Base-by-base conservation (phyloP, 495 filamentous ascomycete species). In the Cryomyces antarcticus region DNA sequence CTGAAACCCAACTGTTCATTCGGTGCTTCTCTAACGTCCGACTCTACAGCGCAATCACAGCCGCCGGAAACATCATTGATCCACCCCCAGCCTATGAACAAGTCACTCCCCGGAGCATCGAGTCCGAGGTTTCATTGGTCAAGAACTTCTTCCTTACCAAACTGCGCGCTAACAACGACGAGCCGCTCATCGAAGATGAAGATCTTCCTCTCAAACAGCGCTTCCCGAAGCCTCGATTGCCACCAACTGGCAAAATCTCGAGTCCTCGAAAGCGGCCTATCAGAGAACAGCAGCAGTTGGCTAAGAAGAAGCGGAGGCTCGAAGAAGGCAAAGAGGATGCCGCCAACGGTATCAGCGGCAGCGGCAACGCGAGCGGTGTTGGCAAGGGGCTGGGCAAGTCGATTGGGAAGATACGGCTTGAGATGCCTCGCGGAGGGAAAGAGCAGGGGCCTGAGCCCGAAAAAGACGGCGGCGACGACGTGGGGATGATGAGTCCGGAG, bases 211-310 rank as follows among this genome's bases (percentile, higher is more conserved):
- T 71, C 30, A 96, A 96, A 58, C 87, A 95, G 60, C 69, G 88
- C 37, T 75, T 79, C 44, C 82, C 86, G n/a, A 82, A 83, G 52
- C 86, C 89, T n/a, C 69, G 89, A 48, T 72, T 99, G 13, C 86
- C 86, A 44, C 84, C 88, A 35, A 94, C 82, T 17, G 89, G 89
- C 46, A 96, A 96, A 67, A 99, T 99, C 42, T 72, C 78, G 6
- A 80, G 76, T 39, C 87, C 88, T 12, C 75, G 86, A 44, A 99
- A 99, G 61, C 70, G 89, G 27, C 82, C 85, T 17, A 71, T 78
- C 34, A 75, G 75, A 53, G 78, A 82, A 47, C 80, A 82, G 51
- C 73, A 78, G 35, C 73, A 67, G 46, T 68, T 73, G 46, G 75
- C 71, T 39, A 83, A 78, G 57, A 82, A 85, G 64, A 86, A 80